These are phyloP conservation scores for Botrytis medusae DNA, from an alignment of 2,329 filamentous ascomycete species.

Conservation along the genomic window DNA sequence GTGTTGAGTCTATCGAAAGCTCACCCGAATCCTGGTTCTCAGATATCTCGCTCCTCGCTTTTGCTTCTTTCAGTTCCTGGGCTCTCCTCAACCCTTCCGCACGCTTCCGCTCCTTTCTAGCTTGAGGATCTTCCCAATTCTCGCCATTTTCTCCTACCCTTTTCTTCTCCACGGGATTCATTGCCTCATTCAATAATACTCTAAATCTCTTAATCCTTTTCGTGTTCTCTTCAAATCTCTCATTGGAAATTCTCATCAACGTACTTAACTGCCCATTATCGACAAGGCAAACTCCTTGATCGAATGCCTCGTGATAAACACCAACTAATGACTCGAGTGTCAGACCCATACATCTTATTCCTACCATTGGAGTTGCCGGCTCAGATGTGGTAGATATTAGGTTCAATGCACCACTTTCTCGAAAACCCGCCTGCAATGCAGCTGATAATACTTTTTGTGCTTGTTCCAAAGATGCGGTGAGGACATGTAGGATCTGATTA, in stretches of 20 bases:
- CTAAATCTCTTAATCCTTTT: constrained; percentile 67
- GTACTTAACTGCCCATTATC: constrained; percentile 64
- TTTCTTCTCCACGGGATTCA: constrained; percentile 28
- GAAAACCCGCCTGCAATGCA: constrained; percentile 79
- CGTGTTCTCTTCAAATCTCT: constrained; percentile 69
- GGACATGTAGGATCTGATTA: constrained; percentile 78
- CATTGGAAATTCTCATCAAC: constrained; percentile 69
- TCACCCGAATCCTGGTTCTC: not conserved
- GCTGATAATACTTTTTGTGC: constrained; percentile 75
- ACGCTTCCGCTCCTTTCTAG: constrained; percentile 55
- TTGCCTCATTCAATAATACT: constrained; percentile 39
- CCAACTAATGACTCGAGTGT: constrained; percentile 81
- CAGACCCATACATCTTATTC: constrained; percentile 79
- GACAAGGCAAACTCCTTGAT: constrained; percentile 53
- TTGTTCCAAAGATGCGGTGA: constrained; percentile 71
- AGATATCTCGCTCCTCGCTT: not conserved
- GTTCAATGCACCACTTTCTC: constrained; percentile 83
- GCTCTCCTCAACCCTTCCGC: constrained; percentile 57
- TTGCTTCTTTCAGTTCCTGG: constrained; percentile 24
- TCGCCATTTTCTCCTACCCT: constrained; percentile 42
- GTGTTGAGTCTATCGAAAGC: not conserved
- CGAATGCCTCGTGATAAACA: constrained; percentile 44
- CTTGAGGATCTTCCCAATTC: constrained; percentile 56
- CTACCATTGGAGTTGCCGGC: constrained; percentile 68
- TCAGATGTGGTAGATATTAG: constrained; percentile 44